These are phyloP conservation scores for Boletus vinaceobasis DNA, from an alignment of 768 basidiomycete species.

Conservation along the genomic window DNA sequence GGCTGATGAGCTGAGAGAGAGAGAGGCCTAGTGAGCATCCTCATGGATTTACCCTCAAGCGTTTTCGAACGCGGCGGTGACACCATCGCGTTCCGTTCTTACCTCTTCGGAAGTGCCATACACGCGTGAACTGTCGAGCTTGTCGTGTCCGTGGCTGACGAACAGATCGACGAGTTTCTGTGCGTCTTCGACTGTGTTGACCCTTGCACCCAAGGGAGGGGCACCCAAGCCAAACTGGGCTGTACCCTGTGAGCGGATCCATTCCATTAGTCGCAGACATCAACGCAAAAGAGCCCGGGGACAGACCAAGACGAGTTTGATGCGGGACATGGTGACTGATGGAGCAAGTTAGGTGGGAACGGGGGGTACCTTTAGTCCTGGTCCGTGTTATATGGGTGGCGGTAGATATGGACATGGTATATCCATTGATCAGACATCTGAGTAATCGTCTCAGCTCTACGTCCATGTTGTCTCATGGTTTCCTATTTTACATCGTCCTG, in stretches of 20 bases:
- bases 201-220: constrained; percentile 2
- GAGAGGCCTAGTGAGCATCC: background rate
- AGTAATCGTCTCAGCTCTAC: background rate
- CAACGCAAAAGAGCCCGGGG: background rate
- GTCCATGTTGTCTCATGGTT: background rate
- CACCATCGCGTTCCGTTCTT: background rate
- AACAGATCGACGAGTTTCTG: constrained; percentile 22
- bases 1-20: constrained; percentile 7
- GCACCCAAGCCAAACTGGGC: constrained; percentile 14
- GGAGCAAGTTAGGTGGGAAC: background rate
- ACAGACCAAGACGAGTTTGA: constrained; percentile 9
- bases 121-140: constrained; percentile 8
- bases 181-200: constrained; percentile 12
- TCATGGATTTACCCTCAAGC: too few relatives aligned
- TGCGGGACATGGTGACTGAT: background rate
- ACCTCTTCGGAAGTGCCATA: constrained; percentile 18
- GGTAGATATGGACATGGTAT: background rate
- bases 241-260: constrained; percentile 6
- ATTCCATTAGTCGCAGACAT: background rate
- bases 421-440: background rate
- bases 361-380: background rate
- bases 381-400: background rate
- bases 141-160: constrained; percentile 11
- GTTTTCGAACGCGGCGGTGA: background rate
- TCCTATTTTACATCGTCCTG: background rate